Evolutionary conservation across 2,329 filamentous ascomycete genomes (phyloP).

Genomic region (Exserohilum rostratum): DNA sequence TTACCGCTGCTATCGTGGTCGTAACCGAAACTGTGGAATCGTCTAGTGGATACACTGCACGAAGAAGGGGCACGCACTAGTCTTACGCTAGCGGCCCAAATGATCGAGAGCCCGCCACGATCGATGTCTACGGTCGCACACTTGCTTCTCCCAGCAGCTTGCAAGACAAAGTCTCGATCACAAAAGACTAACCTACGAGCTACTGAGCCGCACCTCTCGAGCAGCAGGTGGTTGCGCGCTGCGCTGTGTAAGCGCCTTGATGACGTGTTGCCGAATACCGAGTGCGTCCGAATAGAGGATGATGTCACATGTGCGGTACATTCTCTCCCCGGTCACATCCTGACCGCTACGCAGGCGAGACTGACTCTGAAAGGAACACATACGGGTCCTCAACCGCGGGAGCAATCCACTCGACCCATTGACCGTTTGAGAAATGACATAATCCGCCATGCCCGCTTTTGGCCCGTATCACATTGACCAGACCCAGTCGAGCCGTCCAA

Average conservation of each 20-base stretch:
- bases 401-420: not conserved
- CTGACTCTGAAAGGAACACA: not conserved
- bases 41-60: not conserved
- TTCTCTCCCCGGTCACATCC: conserved; percentile 2
- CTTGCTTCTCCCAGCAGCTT: conserved; percentile 9
- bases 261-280: conserved; percentile 12
- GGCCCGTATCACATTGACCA: conserved; percentile 8
- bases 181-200: not conserved
- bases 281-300: not conserved
- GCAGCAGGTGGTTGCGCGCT: conserved; percentile 2
- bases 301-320: conserved; percentile 8
- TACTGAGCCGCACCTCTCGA: not conserved
- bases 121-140: conserved; percentile 2
- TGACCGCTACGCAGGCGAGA: conserved; percentile 1
- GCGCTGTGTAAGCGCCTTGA: conserved; percentile 2
- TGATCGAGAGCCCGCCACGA: conserved; percentile 8
- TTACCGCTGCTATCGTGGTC: not conserved
- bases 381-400: not conserved
- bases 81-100: conserved; percentile 3
- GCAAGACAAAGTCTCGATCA: conserved; percentile 5
- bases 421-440: conserved; percentile 8
- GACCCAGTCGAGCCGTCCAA: conserved; percentile 20
- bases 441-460: conserved; percentile 7
- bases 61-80: not conserved
- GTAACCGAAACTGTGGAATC: not conserved